Percentiles rank a stretch among this genome's conserved stretches.
These are phyloP conservation scores for Lunasporangiospora selenospora DNA, from an alignment of 192 early-diverging fungal genomes.

Conservation along the genomic window DNA sequence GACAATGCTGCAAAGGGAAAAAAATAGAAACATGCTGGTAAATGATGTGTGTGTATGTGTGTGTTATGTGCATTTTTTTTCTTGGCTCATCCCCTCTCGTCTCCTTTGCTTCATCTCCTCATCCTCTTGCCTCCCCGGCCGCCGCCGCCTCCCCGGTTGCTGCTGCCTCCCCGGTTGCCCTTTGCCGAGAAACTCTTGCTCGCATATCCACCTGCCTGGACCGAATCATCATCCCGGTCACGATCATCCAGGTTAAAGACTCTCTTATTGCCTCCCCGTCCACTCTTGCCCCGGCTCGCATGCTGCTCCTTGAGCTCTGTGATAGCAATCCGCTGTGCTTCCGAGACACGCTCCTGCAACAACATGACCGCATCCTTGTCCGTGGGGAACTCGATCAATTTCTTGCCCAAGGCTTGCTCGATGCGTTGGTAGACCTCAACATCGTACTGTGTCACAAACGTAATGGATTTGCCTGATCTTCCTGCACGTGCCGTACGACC, in stretches of 20 bases:
- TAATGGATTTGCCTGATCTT: slow-evolving; percentile 78
- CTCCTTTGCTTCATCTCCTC: slow-evolving; percentile 28
- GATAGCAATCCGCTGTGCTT: slow-evolving; percentile 87
- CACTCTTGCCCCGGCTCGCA: slow-evolving; percentile 38
- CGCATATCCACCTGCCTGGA: slow-evolving; percentile 36
- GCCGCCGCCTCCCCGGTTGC: slow-evolving; percentile 35
- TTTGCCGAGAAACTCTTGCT: slow-evolving; percentile 45
- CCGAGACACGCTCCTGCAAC: slow-evolving; percentile 92
- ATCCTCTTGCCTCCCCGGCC: slow-evolving; percentile 44
- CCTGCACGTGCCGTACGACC: slow-evolving; percentile 88
- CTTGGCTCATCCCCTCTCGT: background rate
- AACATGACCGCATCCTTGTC: slow-evolving; percentile 88
- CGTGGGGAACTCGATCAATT: slow-evolving; percentile 82
- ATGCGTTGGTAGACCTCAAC: slow-evolving; percentile 94
- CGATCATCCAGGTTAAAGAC: slow-evolving; percentile 39
- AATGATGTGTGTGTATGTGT: background rate
- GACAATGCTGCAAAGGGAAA: background rate
- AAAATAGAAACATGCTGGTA: background rate
- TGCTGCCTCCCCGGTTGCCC: slow-evolving; percentile 40
- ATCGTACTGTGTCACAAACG: slow-evolving; percentile 92
- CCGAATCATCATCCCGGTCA: slow-evolving; percentile 46
- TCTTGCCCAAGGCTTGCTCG: slow-evolving; percentile 88
- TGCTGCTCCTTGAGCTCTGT: slow-evolving; percentile 87
- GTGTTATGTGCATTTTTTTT: background rate
- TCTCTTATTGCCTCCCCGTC: slow-evolving; percentile 42